Evolutionary conservation across 176 grass and related monocot species (phyloP).

Genomic region (Guadua angustifolia): DNA sequence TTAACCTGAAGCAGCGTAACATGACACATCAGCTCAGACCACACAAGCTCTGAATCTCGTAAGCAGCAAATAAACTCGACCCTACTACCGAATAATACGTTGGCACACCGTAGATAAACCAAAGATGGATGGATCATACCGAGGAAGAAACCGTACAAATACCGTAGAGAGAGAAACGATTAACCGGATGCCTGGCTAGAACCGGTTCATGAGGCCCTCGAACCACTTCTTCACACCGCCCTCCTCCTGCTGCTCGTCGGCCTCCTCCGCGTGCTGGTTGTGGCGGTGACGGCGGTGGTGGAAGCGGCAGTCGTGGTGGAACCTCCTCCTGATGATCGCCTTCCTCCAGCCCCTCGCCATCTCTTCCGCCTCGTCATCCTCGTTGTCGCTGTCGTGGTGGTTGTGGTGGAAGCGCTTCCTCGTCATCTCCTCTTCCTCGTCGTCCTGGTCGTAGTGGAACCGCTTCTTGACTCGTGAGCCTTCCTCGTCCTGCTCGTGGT

Average conservation of each 20-base stretch:
- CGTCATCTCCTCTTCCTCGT: background rate
- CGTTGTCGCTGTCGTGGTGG: background rate
- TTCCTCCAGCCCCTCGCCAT: slow-evolving; percentile 35
- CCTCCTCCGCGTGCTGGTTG: background rate
- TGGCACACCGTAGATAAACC: too few relatives aligned
- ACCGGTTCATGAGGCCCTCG: slow-evolving; percentile 24
- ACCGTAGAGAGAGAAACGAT: background rate
- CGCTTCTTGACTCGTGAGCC: background rate
- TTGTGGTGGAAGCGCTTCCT: slow-evolving; percentile 20
- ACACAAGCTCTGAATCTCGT: too few relatives aligned
- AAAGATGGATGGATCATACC: background rate
- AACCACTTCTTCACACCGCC: slow-evolving; percentile 34
- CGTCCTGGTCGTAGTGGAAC: background rate
- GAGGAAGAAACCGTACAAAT: background rate
- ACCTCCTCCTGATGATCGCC: slow-evolving; percentile 23
- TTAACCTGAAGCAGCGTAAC: too few relatives aligned
- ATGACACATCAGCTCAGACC: too few relatives aligned
- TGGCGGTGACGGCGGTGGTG: background rate
- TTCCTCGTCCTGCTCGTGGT: background rate
- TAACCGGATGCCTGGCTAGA: slow-evolving; percentile 24
- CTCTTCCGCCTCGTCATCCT: slow-evolving; percentile 30
- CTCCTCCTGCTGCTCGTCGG: background rate
- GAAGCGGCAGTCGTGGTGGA: background rate
- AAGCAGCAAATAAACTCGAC: too few relatives aligned
- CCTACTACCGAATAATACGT: too few relatives aligned